A percentile compares a stretch with the other conserved stretches of the same genome.
Conservation (phyloP, 2,329 filamentous ascomycete genomes). For the Acrocalymma vagum region DNA sequence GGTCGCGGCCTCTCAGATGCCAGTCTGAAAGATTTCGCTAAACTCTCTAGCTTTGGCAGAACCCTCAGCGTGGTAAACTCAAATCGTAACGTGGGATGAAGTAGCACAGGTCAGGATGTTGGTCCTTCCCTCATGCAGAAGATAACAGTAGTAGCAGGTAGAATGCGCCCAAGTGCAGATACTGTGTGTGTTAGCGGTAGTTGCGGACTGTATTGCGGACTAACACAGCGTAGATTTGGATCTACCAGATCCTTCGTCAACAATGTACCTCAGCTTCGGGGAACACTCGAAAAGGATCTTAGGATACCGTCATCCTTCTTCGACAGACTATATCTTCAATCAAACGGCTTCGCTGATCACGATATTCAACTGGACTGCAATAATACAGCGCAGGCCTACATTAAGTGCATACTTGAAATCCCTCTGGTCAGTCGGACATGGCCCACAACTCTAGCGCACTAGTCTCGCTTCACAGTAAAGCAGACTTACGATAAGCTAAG, state of each 20-base stretch:
- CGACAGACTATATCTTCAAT: slow-evolving; percentile 16
- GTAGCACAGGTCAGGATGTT: slow-evolving; percentile 4
- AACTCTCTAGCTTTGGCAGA: slow-evolving; percentile 3
- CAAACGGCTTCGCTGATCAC: slow-evolving; percentile 15
- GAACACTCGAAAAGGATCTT: slow-evolving; percentile 6
- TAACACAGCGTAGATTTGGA: slow-evolving; percentile 4
- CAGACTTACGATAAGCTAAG: slow-evolving; percentile 19
- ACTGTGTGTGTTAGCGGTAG: slow-evolving; percentile 1
- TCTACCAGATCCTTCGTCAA: slow-evolving; percentile 8
- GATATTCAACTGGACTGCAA: slow-evolving; percentile 8
- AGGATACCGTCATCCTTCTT: slow-evolving; percentile 13
- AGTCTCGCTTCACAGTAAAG: slow-evolving; percentile 20
- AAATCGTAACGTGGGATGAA: slow-evolving; percentile 5
- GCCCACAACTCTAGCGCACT: slow-evolving; percentile 3
- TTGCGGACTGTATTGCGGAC: slow-evolving; percentile 1
- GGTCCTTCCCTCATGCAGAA: neutral
- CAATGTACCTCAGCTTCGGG: slow-evolving; percentile 3
- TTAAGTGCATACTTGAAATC: slow-evolving; percentile 7
- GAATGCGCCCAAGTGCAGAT: slow-evolving; percentile 3
- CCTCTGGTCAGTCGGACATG: neutral
- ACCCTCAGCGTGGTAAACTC: slow-evolving; percentile 1
- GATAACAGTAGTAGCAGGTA: slow-evolving; percentile 4
- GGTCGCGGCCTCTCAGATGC: no score
- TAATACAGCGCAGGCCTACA: slow-evolving; percentile 10
- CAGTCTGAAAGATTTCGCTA: slow-evolving; percentile 3